Conservation (phyloP, 1,284 basidiomycete genomes). For the Papiliotrema fonsecae region DNA sequence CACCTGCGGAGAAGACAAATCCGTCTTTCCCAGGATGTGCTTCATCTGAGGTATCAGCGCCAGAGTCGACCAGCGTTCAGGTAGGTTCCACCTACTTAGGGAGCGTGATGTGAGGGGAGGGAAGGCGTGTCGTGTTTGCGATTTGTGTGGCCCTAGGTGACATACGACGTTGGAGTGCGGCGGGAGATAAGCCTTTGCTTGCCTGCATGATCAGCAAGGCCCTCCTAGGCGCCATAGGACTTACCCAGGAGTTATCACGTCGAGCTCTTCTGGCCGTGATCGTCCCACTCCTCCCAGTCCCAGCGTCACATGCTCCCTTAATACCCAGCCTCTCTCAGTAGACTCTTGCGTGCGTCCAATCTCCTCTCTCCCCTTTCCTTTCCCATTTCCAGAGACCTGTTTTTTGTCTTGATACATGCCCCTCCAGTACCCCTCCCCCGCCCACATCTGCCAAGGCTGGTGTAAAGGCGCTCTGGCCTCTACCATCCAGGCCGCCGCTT, state of each 20-base stretch:
- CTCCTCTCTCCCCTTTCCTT: slow-evolving; percentile 10
- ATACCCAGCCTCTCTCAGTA: slow-evolving; percentile 19
- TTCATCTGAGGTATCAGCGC: background rate
- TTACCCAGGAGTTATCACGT: slow-evolving; percentile 20
- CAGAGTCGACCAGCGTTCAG: too few relatives aligned
- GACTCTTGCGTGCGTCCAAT: slow-evolving; percentile 1
- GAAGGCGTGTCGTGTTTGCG: slow-evolving; percentile 7
- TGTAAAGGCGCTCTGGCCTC: slow-evolving; percentile 4
- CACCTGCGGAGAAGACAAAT: slow-evolving; percentile 64
- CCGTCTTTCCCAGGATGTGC: slow-evolving; percentile 10
- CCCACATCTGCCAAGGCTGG: slow-evolving; percentile 38
- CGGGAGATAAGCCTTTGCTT: slow-evolving; percentile 26
- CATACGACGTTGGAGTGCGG: slow-evolving; percentile 12
- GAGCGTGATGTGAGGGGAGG: background rate
- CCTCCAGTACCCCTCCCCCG: slow-evolving; percentile 45
- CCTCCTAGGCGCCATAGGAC: slow-evolving; percentile 1
- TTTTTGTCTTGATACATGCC: slow-evolving; percentile 26
- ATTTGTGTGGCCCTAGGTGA: slow-evolving; percentile 23
- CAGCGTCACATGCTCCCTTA: slow-evolving; percentile 29
- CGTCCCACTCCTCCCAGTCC: slow-evolving; percentile 32
- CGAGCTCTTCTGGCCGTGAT: slow-evolving; percentile 11
- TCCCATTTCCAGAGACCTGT: background rate
- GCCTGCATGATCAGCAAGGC: slow-evolving; percentile 12
- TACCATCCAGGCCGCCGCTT: background rate
- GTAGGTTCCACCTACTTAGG: slow-evolving; percentile 2